Conservation (phyloP, 345 rosid genomes). For the Trapa bicornis region DNA sequence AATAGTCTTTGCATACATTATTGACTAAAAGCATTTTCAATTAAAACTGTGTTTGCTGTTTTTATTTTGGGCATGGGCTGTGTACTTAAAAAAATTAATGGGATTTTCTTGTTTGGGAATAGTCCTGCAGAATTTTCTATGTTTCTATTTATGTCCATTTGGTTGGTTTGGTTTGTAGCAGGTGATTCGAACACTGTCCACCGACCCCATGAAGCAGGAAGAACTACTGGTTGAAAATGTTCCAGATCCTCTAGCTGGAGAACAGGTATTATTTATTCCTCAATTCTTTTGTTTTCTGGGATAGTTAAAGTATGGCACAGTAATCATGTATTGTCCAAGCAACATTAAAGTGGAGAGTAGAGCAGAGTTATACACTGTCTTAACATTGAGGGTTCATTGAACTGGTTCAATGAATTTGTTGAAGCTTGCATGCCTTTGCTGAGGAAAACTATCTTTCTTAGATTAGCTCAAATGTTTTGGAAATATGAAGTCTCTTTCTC, state of each 20-base stretch:
- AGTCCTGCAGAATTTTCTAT: background rate
- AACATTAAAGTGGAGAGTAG: background rate
- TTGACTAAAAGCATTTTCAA: background rate
- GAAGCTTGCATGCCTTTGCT: background rate
- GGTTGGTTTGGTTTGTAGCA: slow-evolving; percentile 13
- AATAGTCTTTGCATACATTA: background rate
- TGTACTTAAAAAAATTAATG: background rate
- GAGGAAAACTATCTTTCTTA: background rate
- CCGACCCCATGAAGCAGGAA: slow-evolving; percentile 61
- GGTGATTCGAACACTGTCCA: slow-evolving; percentile 47
- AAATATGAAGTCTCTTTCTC: background rate
- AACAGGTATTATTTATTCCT: slow-evolving; percentile 40
- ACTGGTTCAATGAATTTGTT: background rate
- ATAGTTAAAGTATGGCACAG: background rate
- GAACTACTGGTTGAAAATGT: slow-evolving; percentile 63
- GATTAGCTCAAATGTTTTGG: background rate
- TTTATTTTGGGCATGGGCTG: background rate
- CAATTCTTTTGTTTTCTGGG: background rate
- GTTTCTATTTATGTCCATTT: background rate
- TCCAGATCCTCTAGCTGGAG: slow-evolving; percentile 87
- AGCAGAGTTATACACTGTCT: background rate
- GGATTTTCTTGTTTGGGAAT: background rate
- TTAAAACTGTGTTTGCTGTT: background rate
- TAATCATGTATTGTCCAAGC: background rate
- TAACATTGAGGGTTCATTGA: background rate